These are phyloP conservation scores for Xenoacremonium recifei DNA, from an alignment of 2,329 filamentous ascomycete species.

Conservation along the genomic window DNA sequence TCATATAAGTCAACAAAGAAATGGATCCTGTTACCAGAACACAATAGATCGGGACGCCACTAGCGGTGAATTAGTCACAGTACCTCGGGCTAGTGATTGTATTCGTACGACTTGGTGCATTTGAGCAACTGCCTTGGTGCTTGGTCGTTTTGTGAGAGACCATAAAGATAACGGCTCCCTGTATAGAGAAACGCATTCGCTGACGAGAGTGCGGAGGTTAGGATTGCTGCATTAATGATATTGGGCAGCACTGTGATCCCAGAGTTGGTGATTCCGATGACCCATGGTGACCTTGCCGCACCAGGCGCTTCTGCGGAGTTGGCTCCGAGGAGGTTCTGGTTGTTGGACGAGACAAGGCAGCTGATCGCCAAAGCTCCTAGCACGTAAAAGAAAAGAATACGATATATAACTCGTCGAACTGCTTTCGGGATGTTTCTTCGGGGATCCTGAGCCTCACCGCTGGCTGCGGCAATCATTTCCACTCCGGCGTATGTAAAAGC, in stretches of 20 bases:
- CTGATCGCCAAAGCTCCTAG: conserved; percentile 1
- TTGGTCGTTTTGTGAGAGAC: not conserved
- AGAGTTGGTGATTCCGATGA: not conserved
- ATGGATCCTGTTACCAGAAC: conserved; percentile 1
- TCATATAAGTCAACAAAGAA: not conserved
- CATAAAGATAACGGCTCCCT: not conserved
- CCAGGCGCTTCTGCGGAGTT: not conserved
- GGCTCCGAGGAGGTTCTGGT: not conserved
- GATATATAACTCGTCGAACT: conserved; percentile 2
- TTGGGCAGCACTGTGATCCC: not conserved
- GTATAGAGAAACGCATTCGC: not conserved
- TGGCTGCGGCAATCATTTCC: conserved; percentile 4
- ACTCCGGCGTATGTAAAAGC: conserved; percentile 6
- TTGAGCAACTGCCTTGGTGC: not conserved
- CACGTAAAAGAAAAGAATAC: conserved; percentile 1
- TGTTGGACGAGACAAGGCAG: conserved; percentile 1
- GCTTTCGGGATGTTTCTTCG: conserved; percentile 5
- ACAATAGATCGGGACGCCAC: not conserved
- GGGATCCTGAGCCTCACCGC: conserved; percentile 5
- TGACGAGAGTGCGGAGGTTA: conserved; percentile 1
- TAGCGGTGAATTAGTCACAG: not conserved
- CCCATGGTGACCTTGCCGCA: conserved; percentile 2
- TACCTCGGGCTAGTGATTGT: not conserved
- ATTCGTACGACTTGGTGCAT: conserved; percentile 1
- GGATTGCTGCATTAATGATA: conserved; percentile 3